Evolutionary conservation across 768 basidiomycete species (phyloP), one percentile per base, ranked within the genome.

Genomic region (Mrakia gelida): DNA sequence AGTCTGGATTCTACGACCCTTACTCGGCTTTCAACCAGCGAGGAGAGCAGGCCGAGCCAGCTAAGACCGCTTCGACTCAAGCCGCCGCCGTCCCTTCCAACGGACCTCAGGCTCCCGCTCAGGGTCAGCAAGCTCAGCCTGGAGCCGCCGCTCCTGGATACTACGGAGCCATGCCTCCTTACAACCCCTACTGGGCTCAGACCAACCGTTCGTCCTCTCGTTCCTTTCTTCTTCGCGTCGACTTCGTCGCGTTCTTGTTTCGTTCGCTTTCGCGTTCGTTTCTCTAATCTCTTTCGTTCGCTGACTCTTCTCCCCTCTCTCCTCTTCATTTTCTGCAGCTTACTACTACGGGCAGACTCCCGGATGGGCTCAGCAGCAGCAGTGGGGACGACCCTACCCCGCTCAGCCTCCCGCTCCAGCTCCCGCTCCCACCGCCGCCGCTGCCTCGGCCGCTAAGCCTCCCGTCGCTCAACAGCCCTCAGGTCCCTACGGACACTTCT

Each of bases 151-250:
- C 72, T 41, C 71, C 54, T 30, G 77, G 77, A 52, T 78, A 78
- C 72, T 71, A 72, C 63, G 61, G 62, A 43, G 61, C 43, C 63
- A 78, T 78, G 77, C 77, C 77, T 63, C 77, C 77, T 38, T 78
- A 78, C 77, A 78, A 78, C 77, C 77, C 77, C 30, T 78, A 78
- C 77, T 78, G 77, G 77, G 77, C 77, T 34, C 45, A 68, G 41
- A 78, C 62, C 63, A 78, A 78, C 71, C 77, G 76, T 77, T 28
- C 4, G 76, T 77, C 18, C 23, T 15, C n/a, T 49, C 54, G 9
- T 56, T n/a, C 16, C 3, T 8, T 23, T 16, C 54, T 26, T 1
- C 54, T 56, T 13, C 45, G 9, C 49, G 49, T 52, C 49, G 18
- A 2, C 2, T 10, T 59, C 59, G 26, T 59, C 59, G 59, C 28